Evolutionary conservation across 148 eudicot species (phyloP), one percentile per base, ranked within the genome.

Genomic region (Rhododendron vialii): DNA sequence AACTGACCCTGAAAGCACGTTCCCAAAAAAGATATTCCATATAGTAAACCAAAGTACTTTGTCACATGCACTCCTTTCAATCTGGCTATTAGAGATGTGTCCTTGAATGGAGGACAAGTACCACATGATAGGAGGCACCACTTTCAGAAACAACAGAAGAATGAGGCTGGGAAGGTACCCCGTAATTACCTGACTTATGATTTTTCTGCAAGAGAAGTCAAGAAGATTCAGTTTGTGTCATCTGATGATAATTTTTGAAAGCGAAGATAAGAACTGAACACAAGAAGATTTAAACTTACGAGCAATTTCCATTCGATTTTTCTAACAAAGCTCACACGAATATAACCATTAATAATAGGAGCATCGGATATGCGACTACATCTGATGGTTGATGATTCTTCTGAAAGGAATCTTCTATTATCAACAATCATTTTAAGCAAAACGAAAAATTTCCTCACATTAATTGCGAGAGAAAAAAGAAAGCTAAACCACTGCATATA

Each of bases 151-250:
- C 84, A 93, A 17, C 82, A 83, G 91, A 71, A 95, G 94, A 65
- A 95, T 93, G 85, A 94, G 90, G 75, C 92, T 95, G 81, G 98
- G 98, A 86, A 95, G 96, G 86, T 94, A 95, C 81, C 98, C 98
- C 13, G 97, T 95, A 35, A 95, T 84, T 89, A 94, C 45, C 87
- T 91, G 87, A 78, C 90, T 89, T 77, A 95, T 61, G 78, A 88
- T 51, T 85, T 55, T 89, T 89, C 98, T 95, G 95, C 92, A 92
- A 41, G 30, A 85, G 53, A 53, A 87, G 2, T 74, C 45, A 71
- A 47, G 84, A 59, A 47, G 20, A 18, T 71, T 80, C 73, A 63
- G 28, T 65, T 50, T 18, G 7, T 22, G 28, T 84, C 61, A 84
- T 87, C 48, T 71, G 22, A 78, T 28, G 51, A 59, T 17, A 63